These are phyloP conservation scores for Plectosphaerella cucumerina DNA, from an alignment of 2,329 filamentous ascomycete genomes.

Conservation along the genomic window DNA sequence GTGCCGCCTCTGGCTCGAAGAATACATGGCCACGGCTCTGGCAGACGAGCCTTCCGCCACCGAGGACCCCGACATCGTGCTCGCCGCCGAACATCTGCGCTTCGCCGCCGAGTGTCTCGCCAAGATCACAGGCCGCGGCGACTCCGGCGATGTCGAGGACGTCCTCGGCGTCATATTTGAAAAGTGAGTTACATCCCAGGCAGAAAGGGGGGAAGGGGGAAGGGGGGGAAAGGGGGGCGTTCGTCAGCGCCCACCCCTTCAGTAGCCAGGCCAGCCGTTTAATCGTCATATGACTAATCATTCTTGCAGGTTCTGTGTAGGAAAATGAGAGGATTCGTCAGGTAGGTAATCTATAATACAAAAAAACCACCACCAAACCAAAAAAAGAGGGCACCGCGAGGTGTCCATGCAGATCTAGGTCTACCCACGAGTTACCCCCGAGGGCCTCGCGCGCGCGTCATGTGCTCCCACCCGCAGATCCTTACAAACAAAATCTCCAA, in stretches of 20 bases:
- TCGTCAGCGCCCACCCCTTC: too few species aligned
- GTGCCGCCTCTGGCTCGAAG: constrained; percentile 67
- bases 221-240: too few species aligned
- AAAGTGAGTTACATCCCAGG: constrained; percentile 58
- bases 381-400: constrained; percentile 7
- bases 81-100: constrained; percentile 85
- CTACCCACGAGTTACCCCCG: not conserved
- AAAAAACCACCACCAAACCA: not conserved
- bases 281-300: not conserved
- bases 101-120: constrained; percentile 77
- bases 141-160: constrained; percentile 87
- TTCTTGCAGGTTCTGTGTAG: constrained; percentile 38
- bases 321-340: constrained; percentile 29
- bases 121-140: constrained; percentile 81
- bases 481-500: not conserved
- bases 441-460: too few species aligned
- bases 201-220: too few species aligned
- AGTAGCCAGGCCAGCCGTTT: too few species aligned
- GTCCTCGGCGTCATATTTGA: constrained; percentile 96
- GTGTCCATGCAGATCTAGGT: not conserved
- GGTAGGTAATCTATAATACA: constrained; percentile 5
- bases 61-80: constrained; percentile 72
- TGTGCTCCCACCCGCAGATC: too few species aligned
- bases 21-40: constrained; percentile 62
- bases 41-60: constrained; percentile 19